phyloP scores from a whole-genome alignment of 2,329 filamentous ascomycete genomes.

The Huntiella abstrusa region DNA sequence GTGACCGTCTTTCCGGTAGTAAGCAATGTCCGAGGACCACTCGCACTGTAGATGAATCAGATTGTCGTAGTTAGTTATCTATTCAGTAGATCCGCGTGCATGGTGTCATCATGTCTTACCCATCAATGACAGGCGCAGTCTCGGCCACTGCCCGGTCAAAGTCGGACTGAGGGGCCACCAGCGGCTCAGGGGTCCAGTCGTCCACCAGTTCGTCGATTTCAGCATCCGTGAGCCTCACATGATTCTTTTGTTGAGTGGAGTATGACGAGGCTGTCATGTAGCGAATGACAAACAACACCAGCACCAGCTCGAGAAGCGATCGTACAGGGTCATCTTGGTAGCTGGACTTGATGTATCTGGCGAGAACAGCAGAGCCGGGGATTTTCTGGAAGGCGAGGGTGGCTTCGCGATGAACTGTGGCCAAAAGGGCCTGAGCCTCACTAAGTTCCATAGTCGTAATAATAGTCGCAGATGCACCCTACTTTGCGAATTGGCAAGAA shows the following conservation, averaged over 20 bases:
- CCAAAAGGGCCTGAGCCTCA: conserved; percentile 35
- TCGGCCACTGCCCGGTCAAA: conserved; percentile 72
- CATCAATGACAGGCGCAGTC: conserved; percentile 69
- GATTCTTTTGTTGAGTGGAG: conserved; percentile 75
- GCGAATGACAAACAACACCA: conserved; percentile 87
- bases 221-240: conserved; percentile 77
- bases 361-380: conserved; percentile 81
- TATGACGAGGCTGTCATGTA: conserved; percentile 88
- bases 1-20: conserved; percentile 74
- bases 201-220: conserved; percentile 95
- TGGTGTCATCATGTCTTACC: conserved; percentile 29
- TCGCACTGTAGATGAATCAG: conserved; percentile 38
- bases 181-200: conserved; percentile 87
- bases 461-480: background rate
- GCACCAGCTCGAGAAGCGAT: conserved; percentile 77
- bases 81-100: background rate
- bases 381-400: conserved; percentile 65
- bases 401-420: conserved; percentile 32
- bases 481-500: too few species aligned
- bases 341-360: conserved; percentile 89
- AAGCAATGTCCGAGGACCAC: conserved; percentile 77
- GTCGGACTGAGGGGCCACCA: conserved; percentile 54
- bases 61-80: background rate
- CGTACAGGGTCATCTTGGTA: conserved; percentile 95
- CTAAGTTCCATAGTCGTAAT: conserved; percentile 39